phyloP scores from a whole-genome alignment of 192 early-diverging fungal genomes.

The Backusella circina region DNA sequence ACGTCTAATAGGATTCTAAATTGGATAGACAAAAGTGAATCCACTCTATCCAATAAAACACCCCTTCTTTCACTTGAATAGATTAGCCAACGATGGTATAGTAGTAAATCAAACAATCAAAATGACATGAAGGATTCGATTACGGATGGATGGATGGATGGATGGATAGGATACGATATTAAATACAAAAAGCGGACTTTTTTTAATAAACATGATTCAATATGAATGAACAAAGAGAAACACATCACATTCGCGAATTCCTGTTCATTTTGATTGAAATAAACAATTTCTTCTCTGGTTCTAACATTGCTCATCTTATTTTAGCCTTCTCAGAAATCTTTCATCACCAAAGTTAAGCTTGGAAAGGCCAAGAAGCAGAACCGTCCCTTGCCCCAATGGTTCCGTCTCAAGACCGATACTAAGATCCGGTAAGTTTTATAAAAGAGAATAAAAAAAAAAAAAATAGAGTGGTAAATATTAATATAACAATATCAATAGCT shows the following conservation, averaged over 20 bases:
- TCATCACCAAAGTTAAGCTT: slow-evolving; percentile 94
- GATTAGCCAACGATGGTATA: slow-evolving; percentile 5
- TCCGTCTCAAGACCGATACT: slow-evolving; percentile 92
- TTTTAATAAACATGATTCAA: background rate
- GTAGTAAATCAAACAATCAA: background rate
- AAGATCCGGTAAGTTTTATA: slow-evolving; percentile 69
- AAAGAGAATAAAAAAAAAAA: background rate
- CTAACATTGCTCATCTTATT: background rate
- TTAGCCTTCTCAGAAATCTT: slow-evolving; percentile 97
- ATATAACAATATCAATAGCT: slow-evolving; percentile 45
- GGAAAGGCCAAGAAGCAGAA: slow-evolving; percentile 99
- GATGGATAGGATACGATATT: background rate
- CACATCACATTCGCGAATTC: background rate
- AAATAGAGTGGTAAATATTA: background rate
- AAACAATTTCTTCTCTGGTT: no score
- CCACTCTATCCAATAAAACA: background rate
- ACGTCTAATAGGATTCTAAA: background rate
- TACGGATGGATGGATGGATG: background rate
- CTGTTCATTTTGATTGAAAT: background rate
- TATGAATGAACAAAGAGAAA: no score
- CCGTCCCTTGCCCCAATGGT: slow-evolving; percentile 97
- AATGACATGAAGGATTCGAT: background rate
- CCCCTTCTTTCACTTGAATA: slow-evolving; percentile 4
- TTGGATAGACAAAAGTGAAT: background rate
- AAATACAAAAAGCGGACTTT: background rate